Conservation (phyloP, 352 stramenopile genomes). For the Phytophthora pini region DNA sequence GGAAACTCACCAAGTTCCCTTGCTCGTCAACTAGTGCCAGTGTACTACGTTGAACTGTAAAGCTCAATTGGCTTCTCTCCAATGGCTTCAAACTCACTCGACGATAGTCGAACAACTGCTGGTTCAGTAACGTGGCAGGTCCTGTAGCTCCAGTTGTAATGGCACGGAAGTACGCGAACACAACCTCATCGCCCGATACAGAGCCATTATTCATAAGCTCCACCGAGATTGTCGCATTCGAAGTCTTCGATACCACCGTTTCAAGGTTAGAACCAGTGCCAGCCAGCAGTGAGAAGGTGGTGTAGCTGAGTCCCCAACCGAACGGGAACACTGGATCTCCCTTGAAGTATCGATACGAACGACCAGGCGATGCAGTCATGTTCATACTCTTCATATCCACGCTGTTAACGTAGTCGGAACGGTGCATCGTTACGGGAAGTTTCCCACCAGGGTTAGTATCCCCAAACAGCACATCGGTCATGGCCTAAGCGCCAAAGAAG, state of each 20-base stretch:
- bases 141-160: background rate
- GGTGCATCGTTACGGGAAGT: constrained; percentile 4
- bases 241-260: background rate
- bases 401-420: constrained; percentile 3
- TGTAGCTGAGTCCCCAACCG: constrained; percentile 7
- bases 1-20: constrained; percentile 6
- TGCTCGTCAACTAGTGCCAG: constrained; percentile 3
- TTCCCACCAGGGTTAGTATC: background rate
- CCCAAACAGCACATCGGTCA: constrained; percentile 3
- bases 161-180: constrained; percentile 3
- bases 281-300: background rate
- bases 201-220: background rate
- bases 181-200: background rate
- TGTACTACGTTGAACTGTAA: background rate
- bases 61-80: background rate
- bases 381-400: constrained; percentile 8
- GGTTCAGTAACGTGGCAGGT: constrained; percentile 1
- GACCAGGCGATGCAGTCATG: background rate
- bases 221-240: background rate
- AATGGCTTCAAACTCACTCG: background rate
- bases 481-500: background rate
- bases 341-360: constrained; percentile 6
- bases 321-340: constrained; percentile 3
- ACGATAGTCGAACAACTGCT: constrained; percentile 11
- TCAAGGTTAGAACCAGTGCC: background rate